Evolutionary conservation across 768 basidiomycete genomes (phyloP).

Genomic region (Leccinum longicurvipes): DNA sequence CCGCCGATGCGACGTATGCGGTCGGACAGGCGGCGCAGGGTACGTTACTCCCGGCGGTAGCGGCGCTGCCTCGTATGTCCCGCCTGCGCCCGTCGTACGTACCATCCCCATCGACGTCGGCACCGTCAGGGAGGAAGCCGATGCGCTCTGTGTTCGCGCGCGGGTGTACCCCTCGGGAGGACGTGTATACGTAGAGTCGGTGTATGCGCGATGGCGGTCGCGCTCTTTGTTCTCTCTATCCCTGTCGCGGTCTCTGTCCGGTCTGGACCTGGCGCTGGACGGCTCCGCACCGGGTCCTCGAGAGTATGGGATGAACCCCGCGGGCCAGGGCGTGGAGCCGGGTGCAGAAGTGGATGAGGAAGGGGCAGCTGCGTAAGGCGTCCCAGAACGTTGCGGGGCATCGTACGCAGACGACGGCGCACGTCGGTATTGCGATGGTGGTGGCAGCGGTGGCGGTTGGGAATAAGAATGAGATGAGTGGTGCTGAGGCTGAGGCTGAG

Average conservation of each 20-base stretch:
- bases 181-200: background rate
- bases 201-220: slow-evolving; percentile 2
- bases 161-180: slow-evolving; percentile 1
- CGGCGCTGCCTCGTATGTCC: slow-evolving; percentile 24
- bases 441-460: background rate
- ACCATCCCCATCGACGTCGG: background rate
- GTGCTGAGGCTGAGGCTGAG: background rate
- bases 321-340: slow-evolving; percentile 6
- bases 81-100: background rate
- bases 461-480: background rate
- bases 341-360: background rate
- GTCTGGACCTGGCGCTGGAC: background rate
- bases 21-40: slow-evolving; percentile 25
- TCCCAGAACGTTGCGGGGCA: slow-evolving; percentile 5
- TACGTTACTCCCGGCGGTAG: slow-evolving; percentile 27
- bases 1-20: slow-evolving; percentile 22
- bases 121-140: background rate
- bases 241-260: background rate
- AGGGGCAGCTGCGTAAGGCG: slow-evolving; percentile 5
- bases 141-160: slow-evolving; percentile 15
- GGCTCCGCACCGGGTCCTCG: background rate
- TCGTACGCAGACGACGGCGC: background rate
- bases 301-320: slow-evolving; percentile 18
- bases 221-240: background rate
- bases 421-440: background rate